These are phyloP conservation scores for Trichoderma sp. DNA, from an alignment of 2,329 filamentous ascomycete genomes.

Conservation along the genomic window DNA sequence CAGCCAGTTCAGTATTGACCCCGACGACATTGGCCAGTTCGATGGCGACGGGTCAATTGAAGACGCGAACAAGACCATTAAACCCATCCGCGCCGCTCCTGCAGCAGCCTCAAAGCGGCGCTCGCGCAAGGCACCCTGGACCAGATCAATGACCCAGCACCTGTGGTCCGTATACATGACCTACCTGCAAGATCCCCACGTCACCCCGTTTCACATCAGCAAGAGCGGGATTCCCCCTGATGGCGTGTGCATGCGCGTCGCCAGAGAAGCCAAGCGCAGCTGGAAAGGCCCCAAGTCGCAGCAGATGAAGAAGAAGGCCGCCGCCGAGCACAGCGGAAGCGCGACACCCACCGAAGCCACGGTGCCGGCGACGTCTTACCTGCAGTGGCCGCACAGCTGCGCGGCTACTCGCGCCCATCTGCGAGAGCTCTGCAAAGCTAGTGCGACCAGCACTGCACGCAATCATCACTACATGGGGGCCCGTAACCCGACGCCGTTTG, in stretches of 20 bases:
- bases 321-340: constrained; percentile 53
- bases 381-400: constrained; percentile 67
- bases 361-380: constrained; percentile 51
- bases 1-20: constrained; percentile 55
- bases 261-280: constrained; percentile 66
- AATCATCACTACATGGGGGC: constrained; percentile 52
- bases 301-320: constrained; percentile 37
- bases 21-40: constrained; percentile 36
- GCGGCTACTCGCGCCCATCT: constrained; percentile 65
- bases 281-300: constrained; percentile 64
- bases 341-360: constrained; percentile 57
- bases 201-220: constrained; percentile 67
- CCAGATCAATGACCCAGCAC: constrained; percentile 66
- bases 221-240: constrained; percentile 67
- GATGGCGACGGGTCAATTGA: constrained; percentile 36
- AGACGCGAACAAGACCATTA: constrained; percentile 42
- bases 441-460: constrained; percentile 51
- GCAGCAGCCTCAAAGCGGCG: constrained; percentile 8
- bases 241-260: constrained; percentile 66
- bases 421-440: constrained; percentile 64
- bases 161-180: constrained; percentile 68
- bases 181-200: constrained; percentile 68
- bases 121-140: constrained; percentile 61
- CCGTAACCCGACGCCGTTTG: constrained; percentile 60
- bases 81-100: constrained; percentile 21